phyloP scores from a whole-genome alignment of 2,329 filamentous ascomycete species.

The Aspergillus neoniger region DNA sequence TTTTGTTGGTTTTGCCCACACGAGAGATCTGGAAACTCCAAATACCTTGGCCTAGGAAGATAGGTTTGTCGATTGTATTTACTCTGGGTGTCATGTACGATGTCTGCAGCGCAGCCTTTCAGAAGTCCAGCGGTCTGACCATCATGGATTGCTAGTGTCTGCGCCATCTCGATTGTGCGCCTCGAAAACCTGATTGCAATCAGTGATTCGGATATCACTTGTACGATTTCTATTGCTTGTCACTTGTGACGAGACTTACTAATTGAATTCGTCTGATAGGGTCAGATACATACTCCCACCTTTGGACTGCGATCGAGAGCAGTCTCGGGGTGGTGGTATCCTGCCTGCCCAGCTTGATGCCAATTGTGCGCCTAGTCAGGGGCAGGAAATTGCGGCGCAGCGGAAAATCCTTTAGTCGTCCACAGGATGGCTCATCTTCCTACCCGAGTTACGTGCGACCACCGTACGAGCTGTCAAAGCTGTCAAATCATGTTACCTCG shows the following conservation, averaged over 20 bases:
- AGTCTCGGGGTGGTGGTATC: constrained; percentile 3
- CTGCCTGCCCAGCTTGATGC: constrained; percentile 4
- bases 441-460: neutral
- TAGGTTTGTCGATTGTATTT: neutral
- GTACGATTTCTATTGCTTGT: neutral
- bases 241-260: neutral
- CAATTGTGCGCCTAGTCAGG: neutral
- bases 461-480: neutral
- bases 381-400: neutral
- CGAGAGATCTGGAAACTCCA: constrained; percentile 2
- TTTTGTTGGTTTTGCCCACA: neutral
- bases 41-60: neutral
- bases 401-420: neutral
- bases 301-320: constrained; percentile 6
- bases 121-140: neutral
- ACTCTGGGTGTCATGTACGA: constrained; percentile 1
- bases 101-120: neutral
- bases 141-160: neutral
- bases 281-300: constrained; percentile 1
- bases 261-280: neutral
- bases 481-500: neutral
- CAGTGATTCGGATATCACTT: constrained; percentile 3
- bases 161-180: neutral
- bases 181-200: constrained; percentile 2
- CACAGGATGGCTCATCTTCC: neutral